phyloP scores from a whole-genome alignment of 2,329 filamentous ascomycete genomes.

The Elsinoe australis region DNA sequence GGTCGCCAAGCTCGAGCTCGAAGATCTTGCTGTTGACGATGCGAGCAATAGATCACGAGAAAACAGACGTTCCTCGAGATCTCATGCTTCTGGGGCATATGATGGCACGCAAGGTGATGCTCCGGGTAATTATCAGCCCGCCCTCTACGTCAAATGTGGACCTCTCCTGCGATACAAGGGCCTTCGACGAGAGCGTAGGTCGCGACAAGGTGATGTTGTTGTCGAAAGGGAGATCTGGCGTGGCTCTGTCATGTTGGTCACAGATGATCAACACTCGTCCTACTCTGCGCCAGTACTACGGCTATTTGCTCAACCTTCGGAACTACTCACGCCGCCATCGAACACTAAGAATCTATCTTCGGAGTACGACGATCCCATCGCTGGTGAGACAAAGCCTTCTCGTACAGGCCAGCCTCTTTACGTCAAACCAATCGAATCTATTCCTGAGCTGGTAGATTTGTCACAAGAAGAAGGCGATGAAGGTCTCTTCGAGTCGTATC shows the following conservation, averaged over 20 bases:
- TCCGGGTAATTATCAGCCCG: constrained; percentile 68
- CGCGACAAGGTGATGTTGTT: constrained; percentile 26
- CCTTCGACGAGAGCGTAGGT: constrained; percentile 53
- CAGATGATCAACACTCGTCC: constrained; percentile 71
- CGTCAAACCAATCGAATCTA: constrained; percentile 78
- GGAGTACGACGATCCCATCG: constrained; percentile 82
- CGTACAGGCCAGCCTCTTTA: constrained; percentile 80
- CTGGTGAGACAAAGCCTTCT: constrained; percentile 77
- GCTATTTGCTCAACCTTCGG: constrained; percentile 79
- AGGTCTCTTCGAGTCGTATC: constrained; percentile 64
- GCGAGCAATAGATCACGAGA: constrained; percentile 20
- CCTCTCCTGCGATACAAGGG: constrained; percentile 86
- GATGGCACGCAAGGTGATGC: constrained; percentile 59
- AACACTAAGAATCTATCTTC: constrained; percentile 52
- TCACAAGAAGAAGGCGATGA: constrained; percentile 72
- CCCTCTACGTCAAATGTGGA: constrained; percentile 79
- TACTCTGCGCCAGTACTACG: constrained; percentile 78
- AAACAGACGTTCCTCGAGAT: constrained; percentile 26
- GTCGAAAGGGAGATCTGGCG: constrained; percentile 75
- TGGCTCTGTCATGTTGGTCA: constrained; percentile 93
- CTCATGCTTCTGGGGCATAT: constrained; percentile 27
- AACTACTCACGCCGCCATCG: constrained; percentile 68
- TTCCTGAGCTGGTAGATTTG: constrained; percentile 69
- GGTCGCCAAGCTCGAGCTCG: constrained; percentile 33
- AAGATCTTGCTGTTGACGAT: constrained; percentile 38